These are phyloP conservation scores for Botryotinia calthae DNA, from an alignment of 2,329 filamentous ascomycete genomes.

Conservation along the genomic window DNA sequence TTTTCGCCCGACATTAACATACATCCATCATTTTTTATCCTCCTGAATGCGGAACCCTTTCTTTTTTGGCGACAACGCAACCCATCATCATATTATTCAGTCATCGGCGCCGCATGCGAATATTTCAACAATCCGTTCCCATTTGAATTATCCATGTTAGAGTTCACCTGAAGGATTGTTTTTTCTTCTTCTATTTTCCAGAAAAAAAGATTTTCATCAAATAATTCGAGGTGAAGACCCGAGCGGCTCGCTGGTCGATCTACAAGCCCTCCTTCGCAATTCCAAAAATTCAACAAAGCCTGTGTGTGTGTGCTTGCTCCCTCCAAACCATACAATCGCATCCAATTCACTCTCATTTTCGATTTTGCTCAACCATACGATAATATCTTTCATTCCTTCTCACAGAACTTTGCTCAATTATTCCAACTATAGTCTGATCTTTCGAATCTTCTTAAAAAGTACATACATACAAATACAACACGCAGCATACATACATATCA, in stretches of 20 bases:
- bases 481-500: not conserved
- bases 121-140: not conserved
- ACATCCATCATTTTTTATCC: not conserved
- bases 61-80: not conserved
- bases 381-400: conserved; percentile 1
- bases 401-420: not conserved
- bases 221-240: conserved; percentile 17
- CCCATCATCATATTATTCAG: not conserved
- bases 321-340: not conserved
- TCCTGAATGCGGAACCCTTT: conserved; percentile 12
- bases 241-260: conserved; percentile 22
- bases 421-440: conserved; percentile 8
- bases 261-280: conserved; percentile 4
- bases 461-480: conserved; percentile 10
- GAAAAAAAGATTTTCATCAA: conserved; percentile 7
- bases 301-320: not conserved
- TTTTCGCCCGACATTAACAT: not conserved
- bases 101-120: not conserved
- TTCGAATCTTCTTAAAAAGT: not conserved
- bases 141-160: conserved; percentile 1
- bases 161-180: not conserved
- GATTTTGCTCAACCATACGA: not conserved
- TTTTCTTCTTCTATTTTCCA: not conserved
- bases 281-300: not conserved
- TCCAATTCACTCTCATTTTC: conserved; percentile 1